Evolutionary conservation across 2,329 filamentous ascomycete species (phyloP), one percentile per base, ranked within the genome.

Genomic region (Didymosphaeria variabile): DNA sequence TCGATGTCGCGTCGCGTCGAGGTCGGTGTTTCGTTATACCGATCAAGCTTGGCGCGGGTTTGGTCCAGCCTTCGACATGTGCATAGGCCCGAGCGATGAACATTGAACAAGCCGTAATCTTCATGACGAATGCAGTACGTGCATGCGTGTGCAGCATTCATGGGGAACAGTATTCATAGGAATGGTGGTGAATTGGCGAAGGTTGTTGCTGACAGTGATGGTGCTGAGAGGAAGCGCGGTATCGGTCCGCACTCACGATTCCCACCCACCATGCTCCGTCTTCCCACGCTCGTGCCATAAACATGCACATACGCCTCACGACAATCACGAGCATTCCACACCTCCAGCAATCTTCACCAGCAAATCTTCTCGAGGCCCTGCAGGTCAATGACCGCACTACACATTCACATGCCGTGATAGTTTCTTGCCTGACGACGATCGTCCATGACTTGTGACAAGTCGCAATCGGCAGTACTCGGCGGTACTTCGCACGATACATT

Each of bases 1-100:
- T 71, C 70, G 65, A 66, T 63, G 70, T 66, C 57, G 53, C 44
- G 57, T 44, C 61, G 55, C 45, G 44, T 44, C 59, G 54, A 38
- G 15, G 47, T 46, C 49, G 55, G 34, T 32, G 32, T 29, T 62
- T 56, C 42, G 21, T 38, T 26, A 34, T 23, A n/a, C 60, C 60
- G 60, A 42, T 12, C 45, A 57, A 60, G 56, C 61, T 65, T 63
- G 61, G 61, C 56, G 23, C 1, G 38, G 31, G 9, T 9, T 21
- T n/a, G 32, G 32, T 31, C 38, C 15, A 4, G 45, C 45, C 12
- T 26, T 47, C 26, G 26, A 29, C n/a, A n/a, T n/a, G 6, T 29
- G 26, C 36, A 17, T 6, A 15, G 13, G 36, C 40, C n/a, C n/a
- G 19, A 21, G 40, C 40, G 19, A 21, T 36, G 9, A 3, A 36